phyloP scores from a whole-genome alignment of 176 grass and related monocot genomes.

The Hordeum marinum region DNA sequence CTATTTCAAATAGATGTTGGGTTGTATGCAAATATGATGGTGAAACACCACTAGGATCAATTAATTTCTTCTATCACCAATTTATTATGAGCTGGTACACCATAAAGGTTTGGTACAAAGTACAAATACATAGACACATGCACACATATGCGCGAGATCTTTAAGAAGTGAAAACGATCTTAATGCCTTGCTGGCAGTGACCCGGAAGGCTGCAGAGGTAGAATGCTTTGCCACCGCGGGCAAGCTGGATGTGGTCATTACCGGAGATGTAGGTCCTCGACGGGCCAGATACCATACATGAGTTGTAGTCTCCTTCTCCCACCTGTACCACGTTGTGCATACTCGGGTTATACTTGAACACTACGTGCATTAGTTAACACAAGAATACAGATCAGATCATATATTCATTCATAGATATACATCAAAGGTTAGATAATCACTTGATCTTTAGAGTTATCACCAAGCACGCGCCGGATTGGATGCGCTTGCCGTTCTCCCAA shows the following conservation, averaged over 20 bases:
- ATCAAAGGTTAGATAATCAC: too few relatives aligned
- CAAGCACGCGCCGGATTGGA: constrained; percentile 6
- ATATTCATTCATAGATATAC: background rate
- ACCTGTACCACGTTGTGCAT: constrained; percentile 21
- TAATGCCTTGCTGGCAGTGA: background rate
- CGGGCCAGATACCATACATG: background rate
- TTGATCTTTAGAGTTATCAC: background rate
- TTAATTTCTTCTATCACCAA: background rate
- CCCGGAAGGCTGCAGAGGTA: background rate
- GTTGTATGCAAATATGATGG: too few relatives aligned
- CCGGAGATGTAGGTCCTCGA: background rate
- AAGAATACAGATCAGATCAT: background rate
- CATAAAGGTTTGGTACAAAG: background rate
- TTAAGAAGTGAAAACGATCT: background rate
- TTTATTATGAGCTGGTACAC: background rate
- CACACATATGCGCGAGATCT: too few relatives aligned
- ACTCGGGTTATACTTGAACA: background rate
- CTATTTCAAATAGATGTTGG: too few relatives aligned
- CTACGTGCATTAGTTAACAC: too few relatives aligned
- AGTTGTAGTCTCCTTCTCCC: background rate
- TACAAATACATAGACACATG: background rate
- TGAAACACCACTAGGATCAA: background rate
- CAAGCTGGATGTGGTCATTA: background rate
- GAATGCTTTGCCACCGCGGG: background rate
- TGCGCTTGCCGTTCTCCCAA: constrained; percentile 13